phyloP scores from a whole-genome alignment of 1,284 basidiomycete genomes.

The Heterobasidion irregulare region DNA sequence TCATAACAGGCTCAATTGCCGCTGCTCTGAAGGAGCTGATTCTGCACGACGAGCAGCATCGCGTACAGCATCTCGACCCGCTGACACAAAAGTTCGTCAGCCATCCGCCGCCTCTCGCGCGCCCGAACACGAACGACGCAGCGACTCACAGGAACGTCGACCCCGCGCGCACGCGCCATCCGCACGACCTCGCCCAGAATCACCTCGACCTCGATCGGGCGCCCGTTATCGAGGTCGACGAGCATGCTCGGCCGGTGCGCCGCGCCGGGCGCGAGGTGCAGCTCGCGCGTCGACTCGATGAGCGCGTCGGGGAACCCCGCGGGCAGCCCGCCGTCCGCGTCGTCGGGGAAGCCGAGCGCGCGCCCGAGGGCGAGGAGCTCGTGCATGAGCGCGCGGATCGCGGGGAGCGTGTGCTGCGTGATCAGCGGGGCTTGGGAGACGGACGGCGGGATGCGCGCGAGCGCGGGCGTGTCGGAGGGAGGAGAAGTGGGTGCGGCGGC shows the following conservation, averaged over 20 bases:
- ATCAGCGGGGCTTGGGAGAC: conserved; percentile 34
- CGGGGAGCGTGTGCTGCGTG: conserved; percentile 36
- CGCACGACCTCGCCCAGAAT: conserved; percentile 55
- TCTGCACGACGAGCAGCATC: conserved; percentile 41
- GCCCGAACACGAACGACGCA: not conserved
- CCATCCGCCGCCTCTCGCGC: not conserved
- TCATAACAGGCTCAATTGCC: not conserved
- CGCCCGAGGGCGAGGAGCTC: conserved; percentile 42
- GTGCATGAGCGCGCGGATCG: conserved; percentile 33
- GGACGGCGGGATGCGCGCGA: conserved; percentile 31
- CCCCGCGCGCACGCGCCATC: conserved; percentile 34
- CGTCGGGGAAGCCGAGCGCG: conserved; percentile 41
- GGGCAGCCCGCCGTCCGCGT: conserved; percentile 28
- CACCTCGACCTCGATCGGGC: conserved; percentile 59
- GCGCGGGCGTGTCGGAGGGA: not conserved
- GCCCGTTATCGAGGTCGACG: conserved; percentile 42
- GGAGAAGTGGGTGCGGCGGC: conserved; percentile 17
- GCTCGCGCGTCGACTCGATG: conserved; percentile 28
- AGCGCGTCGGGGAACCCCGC: conserved; percentile 29
- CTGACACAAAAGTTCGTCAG: conserved; percentile 16
- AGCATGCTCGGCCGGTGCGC: conserved; percentile 53
- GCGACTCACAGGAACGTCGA: conserved; percentile 43
- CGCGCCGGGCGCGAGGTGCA: conserved; percentile 33
- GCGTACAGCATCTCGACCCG: conserved; percentile 43
- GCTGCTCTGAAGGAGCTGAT: conserved; percentile 29